Evolutionary conservation across 345 rosid genomes (phyloP), one percentile per base, ranked within the genome.

Genomic region (Carallia pectinifolia): DNA sequence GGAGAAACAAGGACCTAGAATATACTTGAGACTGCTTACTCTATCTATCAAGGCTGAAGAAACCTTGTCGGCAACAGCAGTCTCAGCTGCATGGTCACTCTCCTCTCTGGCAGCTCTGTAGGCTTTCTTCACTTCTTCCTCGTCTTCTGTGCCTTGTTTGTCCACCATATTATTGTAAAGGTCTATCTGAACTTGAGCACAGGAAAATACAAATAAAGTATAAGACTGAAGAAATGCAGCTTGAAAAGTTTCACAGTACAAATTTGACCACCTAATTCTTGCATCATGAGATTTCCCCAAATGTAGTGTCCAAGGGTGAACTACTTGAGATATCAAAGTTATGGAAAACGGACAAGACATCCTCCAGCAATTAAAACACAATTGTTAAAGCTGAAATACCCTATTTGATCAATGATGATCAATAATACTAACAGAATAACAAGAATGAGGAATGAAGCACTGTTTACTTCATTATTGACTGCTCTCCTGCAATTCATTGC

Each of bases 91-190:
- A 54, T 73, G 79, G 72, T 87, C 89, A 67, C 88, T 79, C 71
- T 86, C 91, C 82, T 90, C 91, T 77, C 97, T 84, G 58, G 97
- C 94, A 69, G 97, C 99, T 88, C 62, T 83, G 67, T 92, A 95
- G 66, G 99, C 96, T 80, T 82, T 80, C 73, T 84, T 86, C 47
- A 93, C 94, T 73, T 77, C 90, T 82, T 85, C 90, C 73, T 92
- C 98, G 40, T 82, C 84, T 55, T 90, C 84, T 47, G 84, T 87
- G 47, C 98, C 97, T 69, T 91, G 97, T 85, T 87, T 89, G 71
- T 88, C 91, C 69, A 92, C 96, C 99, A 92, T 86, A 68, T 82
- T 90, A 80, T 92, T 90, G 80, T 95, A 95, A 44, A 95, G 77
- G 33, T 88, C 89, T 29, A 95, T 83, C 99, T 92, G 90, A 61